Conservation (phyloP, 495 filamentous ascomycete species). For the Viridothelium virens region DNA sequence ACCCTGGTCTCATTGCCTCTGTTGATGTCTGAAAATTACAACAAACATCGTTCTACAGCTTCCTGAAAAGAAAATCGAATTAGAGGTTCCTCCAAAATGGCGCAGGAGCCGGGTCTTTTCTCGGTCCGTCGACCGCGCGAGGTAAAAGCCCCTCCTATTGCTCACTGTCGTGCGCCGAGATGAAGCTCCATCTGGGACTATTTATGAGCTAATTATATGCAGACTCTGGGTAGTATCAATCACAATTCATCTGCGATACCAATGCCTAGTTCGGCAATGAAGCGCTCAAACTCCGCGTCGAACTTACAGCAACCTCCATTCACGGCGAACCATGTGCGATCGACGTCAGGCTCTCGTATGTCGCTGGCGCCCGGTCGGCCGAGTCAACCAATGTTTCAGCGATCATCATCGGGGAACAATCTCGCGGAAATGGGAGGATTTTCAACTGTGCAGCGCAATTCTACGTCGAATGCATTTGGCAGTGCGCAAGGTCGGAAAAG, state of each 20-base stretch:
- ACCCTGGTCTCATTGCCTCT: too few relatives aligned
- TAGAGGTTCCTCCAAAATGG: slow-evolving; percentile 23
- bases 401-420: slow-evolving; percentile 70
- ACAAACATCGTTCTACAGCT: too few relatives aligned
- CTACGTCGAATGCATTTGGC: slow-evolving; percentile 61
- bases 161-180: neutral
- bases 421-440: slow-evolving; percentile 62
- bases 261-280: slow-evolving; percentile 88
- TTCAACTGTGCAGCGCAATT: slow-evolving; percentile 78
- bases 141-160: slow-evolving; percentile 25
- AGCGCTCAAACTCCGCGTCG: slow-evolving; percentile 79
- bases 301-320: slow-evolving; percentile 55
- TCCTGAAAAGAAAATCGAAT: neutral
- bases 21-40: too few relatives aligned
- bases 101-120: slow-evolving; percentile 36
- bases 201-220: slow-evolving; percentile 11
- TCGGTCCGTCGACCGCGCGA: slow-evolving; percentile 38
- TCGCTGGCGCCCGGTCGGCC: slow-evolving; percentile 73
- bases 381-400: slow-evolving; percentile 74
- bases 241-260: slow-evolving; percentile 69
- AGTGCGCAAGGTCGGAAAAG: slow-evolving; percentile 57
- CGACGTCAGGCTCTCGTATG: slow-evolving; percentile 72
- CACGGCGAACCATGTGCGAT: slow-evolving; percentile 65
- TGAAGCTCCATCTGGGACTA: neutral
- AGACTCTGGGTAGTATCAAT: slow-evolving; percentile 74